Evolutionary conservation across 2,329 filamentous ascomycete genomes (phyloP).

Genomic region (Zalaria sp.): DNA sequence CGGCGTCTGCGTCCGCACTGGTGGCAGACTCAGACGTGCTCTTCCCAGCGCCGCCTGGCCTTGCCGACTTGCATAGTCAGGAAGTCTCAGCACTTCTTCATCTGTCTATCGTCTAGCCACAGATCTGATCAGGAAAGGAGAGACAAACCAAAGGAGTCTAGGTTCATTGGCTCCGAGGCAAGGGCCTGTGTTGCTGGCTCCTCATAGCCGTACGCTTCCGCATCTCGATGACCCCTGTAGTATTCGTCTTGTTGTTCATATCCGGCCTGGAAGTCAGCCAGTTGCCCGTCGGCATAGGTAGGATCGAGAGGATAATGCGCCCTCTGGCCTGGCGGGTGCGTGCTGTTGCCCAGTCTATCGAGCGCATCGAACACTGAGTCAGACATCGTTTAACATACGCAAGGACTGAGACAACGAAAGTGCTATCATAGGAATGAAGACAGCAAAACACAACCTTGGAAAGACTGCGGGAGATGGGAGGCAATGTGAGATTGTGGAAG

Average conservation of each 20-base stretch:
- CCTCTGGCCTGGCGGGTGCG: neutral
- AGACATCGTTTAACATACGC: neutral
- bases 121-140: no score
- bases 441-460: neutral
- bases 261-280: neutral
- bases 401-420: no score
- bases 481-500: neutral
- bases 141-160: constrained; percentile 36
- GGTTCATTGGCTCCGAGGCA: constrained; percentile 7
- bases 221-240: neutral
- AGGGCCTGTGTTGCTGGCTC: neutral
- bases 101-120: constrained; percentile 14
- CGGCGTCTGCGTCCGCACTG: neutral
- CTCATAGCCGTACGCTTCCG: neutral
- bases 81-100: constrained; percentile 17
- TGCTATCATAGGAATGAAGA: no score
- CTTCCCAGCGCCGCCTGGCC: constrained; percentile 19
- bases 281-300: neutral
- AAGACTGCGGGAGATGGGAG: neutral
- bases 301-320: neutral
- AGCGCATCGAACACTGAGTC: neutral
- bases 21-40: constrained; percentile 23
- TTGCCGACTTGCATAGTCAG: constrained; percentile 17
- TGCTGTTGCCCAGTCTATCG: neutral
- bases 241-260: neutral